These are phyloP conservation scores for Starmerella sp. DNA, from an alignment of 805 yeast genomes.

Conservation along the genomic window DNA sequence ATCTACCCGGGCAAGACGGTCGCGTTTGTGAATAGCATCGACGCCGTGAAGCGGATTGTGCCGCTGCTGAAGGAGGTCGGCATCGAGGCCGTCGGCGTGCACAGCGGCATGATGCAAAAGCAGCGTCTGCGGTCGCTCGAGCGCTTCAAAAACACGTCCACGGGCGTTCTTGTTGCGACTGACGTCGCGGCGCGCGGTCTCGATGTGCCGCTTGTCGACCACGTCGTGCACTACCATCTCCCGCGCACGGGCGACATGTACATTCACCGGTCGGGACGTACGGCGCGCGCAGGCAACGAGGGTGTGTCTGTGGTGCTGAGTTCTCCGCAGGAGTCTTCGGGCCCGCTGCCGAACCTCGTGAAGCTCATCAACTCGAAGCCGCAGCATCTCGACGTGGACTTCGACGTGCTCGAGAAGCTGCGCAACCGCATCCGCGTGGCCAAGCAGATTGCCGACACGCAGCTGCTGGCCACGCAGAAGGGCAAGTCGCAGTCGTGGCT, in stretches of 20 bases:
- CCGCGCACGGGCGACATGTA: conserved; percentile 92
- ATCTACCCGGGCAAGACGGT: conserved; percentile 82
- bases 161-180: conserved; percentile 68
- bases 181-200: conserved; percentile 98
- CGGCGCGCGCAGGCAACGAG: conserved; percentile 88
- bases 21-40: conserved; percentile 91
- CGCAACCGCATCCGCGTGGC: conserved; percentile 60
- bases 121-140: conserved; percentile 81
- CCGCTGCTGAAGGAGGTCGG: conserved; percentile 62
- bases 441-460: conserved; percentile 62
- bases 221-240: conserved; percentile 89
- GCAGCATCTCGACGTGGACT: conserved; percentile 66
- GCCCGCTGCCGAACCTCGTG: conserved; percentile 69
- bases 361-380: conserved; percentile 39
- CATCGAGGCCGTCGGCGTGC: conserved; percentile 61
- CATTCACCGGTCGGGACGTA: conserved; percentile 93
- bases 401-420: conserved; percentile 57
- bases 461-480: conserved; percentile 43
- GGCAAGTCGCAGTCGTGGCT: conserved; percentile 59
- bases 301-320: conserved; percentile 94
- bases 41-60: conserved; percentile 76
- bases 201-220: conserved; percentile 82
- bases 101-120: conserved; percentile 90
- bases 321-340: conserved; percentile 86
- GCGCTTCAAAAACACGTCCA: conserved; percentile 44